phyloP scores from a whole-genome alignment of 2,329 filamentous ascomycete genomes.

The Pleoardoris graminearum region DNA sequence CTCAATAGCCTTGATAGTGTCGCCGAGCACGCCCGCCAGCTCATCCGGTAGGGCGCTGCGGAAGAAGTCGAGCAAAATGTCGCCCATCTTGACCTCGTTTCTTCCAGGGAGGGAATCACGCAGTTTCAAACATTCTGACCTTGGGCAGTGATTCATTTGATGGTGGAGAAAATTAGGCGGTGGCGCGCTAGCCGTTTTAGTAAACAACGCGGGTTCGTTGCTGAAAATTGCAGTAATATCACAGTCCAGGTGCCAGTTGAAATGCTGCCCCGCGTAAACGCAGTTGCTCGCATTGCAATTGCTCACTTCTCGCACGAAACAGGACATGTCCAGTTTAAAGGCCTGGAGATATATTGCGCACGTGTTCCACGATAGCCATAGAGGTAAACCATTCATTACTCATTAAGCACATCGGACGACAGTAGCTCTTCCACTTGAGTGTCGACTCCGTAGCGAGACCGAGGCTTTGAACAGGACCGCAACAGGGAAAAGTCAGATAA shows the following conservation, averaged over 20 bases:
- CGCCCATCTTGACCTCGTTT: slow-evolving; percentile 43
- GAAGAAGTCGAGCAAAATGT: slow-evolving; percentile 49
- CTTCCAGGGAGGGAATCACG: slow-evolving; percentile 21
- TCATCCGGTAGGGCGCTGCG: slow-evolving; percentile 49
- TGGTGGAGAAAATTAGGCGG: slow-evolving; percentile 36
- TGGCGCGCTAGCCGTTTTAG: slow-evolving; percentile 27
- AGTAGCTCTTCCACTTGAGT: too few species aligned
- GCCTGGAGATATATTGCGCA: not conserved
- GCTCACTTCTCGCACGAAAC: too few species aligned
- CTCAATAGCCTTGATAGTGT: slow-evolving; percentile 46
- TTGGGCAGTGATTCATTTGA: slow-evolving; percentile 32
- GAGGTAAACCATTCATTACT: slow-evolving; percentile 1
- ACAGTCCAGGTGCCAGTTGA: too few species aligned
- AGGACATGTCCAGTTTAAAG: too few species aligned
- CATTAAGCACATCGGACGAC: slow-evolving; percentile 3
- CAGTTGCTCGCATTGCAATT: too few species aligned
- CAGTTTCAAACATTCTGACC: slow-evolving; percentile 22
- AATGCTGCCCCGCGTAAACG: too few species aligned
- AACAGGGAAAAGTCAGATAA: too few species aligned
- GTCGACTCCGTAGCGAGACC: too few species aligned
- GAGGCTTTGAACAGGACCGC: too few species aligned
- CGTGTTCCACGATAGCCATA: too few species aligned
- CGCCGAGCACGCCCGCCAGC: slow-evolving; percentile 42
- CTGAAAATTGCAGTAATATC: too few species aligned
- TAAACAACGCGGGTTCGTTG: not conserved